A percentile compares a stretch with the other conserved stretches of the same genome.
These are phyloP conservation scores for Coffea canephora DNA, from an alignment of 257 asterid species.

Conservation along the genomic window DNA sequence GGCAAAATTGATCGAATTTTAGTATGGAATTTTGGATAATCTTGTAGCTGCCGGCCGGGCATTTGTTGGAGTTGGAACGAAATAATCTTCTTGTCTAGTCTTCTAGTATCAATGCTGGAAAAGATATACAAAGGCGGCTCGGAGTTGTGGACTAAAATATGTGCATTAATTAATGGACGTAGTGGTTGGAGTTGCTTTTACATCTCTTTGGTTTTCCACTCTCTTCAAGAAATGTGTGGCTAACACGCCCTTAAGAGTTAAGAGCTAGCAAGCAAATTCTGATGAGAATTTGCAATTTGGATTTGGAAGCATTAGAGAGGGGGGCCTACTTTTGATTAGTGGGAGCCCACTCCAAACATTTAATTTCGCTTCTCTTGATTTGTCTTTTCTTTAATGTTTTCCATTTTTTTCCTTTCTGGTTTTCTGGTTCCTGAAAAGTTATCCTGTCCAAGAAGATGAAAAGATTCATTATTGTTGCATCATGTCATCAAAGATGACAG, in stretches of 20 bases:
- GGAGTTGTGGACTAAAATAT: slow-evolving; percentile 17
- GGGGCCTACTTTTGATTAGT: slow-evolving; percentile 5
- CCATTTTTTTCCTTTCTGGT: neutral
- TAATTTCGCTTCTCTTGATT: slow-evolving; percentile 9
- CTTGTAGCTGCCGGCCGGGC: slow-evolving; percentile 31
- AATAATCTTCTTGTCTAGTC: slow-evolving; percentile 5
- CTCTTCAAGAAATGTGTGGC: slow-evolving; percentile 3
- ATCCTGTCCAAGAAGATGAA: too few relatives aligned
- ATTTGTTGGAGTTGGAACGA: slow-evolving; percentile 8
- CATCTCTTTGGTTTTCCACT: slow-evolving; percentile 11
- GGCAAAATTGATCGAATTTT: neutral
- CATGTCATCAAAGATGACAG: neutral
- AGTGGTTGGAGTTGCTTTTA: slow-evolving; percentile 26
- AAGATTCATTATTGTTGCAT: neutral
- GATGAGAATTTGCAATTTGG: slow-evolving; percentile 1
- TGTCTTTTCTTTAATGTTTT: slow-evolving; percentile 4
- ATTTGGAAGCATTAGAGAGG: neutral
- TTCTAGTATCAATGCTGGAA: too few relatives aligned
- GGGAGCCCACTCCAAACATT: slow-evolving; percentile 14
- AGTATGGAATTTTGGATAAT: neutral
- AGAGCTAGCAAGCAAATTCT: neutral
- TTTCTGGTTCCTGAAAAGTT: neutral
- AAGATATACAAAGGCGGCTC: slow-evolving; percentile 24
- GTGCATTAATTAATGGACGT: slow-evolving; percentile 16
- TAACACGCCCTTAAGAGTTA: slow-evolving; percentile 15